phyloP scores from a whole-genome alignment of 805 yeast genomes.

The Starmerella cellae region DNA sequence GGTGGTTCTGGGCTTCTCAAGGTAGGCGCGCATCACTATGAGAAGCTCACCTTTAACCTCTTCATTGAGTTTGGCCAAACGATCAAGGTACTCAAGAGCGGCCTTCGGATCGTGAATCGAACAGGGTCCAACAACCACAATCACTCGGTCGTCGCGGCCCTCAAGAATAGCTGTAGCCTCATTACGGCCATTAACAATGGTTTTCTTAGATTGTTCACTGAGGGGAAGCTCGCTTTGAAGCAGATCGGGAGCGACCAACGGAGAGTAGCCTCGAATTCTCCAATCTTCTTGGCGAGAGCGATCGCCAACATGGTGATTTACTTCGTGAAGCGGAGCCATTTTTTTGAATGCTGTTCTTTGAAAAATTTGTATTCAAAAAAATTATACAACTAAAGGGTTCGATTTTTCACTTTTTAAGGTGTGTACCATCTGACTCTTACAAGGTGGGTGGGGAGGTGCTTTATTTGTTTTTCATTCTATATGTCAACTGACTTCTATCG shows the following conservation, averaged over 20 bases:
- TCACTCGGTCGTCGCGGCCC: conserved; percentile 75
- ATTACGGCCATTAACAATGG: conserved; percentile 63
- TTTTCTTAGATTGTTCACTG: conserved; percentile 43
- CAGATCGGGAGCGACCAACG: conserved; percentile 87
- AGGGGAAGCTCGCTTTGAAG: conserved; percentile 77
- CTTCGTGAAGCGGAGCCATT: conserved; percentile 20
- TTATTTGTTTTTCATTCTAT: too few relatives aligned
- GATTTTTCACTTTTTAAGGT: too few relatives aligned
- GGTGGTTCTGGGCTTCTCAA: conserved; percentile 96
- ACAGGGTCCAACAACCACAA: conserved; percentile 92
- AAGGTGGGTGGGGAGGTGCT: too few relatives aligned
- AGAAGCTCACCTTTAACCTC: conserved; percentile 60
- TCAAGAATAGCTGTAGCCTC: conserved; percentile 57
- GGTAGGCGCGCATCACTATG: conserved; percentile 92
- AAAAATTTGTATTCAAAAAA: too few relatives aligned
- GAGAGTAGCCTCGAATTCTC: conserved; percentile 72
- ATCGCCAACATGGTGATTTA: conserved; percentile 22
- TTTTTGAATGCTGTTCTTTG: too few relatives aligned
- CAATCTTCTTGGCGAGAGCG: conserved; percentile 21
- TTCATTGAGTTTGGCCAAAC: conserved; percentile 45
- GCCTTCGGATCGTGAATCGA: conserved; percentile 90
- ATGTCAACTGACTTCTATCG: too few relatives aligned
- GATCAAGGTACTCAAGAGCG: conserved; percentile 74
- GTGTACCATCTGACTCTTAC: too few relatives aligned
- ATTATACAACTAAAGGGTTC: too few relatives aligned